Evolutionary conservation across 176 grass and related monocot species (phyloP).

Genomic region (Pharus latifolius): DNA sequence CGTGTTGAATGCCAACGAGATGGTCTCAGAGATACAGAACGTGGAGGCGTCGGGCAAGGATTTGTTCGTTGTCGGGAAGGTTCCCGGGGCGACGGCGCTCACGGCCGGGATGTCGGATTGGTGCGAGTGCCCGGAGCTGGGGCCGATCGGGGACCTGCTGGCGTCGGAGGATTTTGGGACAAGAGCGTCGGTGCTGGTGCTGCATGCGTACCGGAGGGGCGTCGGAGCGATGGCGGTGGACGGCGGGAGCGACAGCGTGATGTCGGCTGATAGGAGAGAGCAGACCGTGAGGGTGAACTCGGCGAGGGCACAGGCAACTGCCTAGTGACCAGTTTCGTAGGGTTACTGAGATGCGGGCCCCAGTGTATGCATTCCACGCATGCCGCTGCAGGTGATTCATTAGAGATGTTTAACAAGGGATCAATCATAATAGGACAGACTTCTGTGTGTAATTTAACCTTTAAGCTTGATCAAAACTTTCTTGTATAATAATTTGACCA

Average conservation of each 20-base stretch:
- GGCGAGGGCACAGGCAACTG: not conserved
- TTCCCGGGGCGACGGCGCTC: conserved; percentile 23
- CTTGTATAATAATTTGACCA: no score
- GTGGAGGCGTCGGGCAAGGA: conserved; percentile 37
- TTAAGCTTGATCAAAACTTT: no score
- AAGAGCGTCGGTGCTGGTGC: conserved; percentile 41
- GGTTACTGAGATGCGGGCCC: no score
- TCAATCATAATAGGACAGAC: no score
- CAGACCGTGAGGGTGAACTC: not conserved
- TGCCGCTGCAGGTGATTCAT: no score
- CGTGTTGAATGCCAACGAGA: conserved; percentile 49
- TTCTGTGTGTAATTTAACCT: no score
- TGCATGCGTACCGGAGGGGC: conserved; percentile 41
- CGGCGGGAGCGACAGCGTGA: not conserved
- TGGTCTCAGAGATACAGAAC: conserved; percentile 36
- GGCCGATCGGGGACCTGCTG: conserved; percentile 61
- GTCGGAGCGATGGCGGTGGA: not conserved
- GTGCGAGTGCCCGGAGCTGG: conserved; percentile 75
- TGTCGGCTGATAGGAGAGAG: not conserved
- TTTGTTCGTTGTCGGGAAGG: conserved; percentile 51
- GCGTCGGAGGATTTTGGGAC: conserved; percentile 59
- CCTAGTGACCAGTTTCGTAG: no score
- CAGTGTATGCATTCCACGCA: no score
- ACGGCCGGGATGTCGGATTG: conserved; percentile 63
- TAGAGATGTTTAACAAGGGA: no score